phyloP scores from a whole-genome alignment of 2,329 filamentous ascomycete genomes.

The Hortaea werneckii region DNA sequence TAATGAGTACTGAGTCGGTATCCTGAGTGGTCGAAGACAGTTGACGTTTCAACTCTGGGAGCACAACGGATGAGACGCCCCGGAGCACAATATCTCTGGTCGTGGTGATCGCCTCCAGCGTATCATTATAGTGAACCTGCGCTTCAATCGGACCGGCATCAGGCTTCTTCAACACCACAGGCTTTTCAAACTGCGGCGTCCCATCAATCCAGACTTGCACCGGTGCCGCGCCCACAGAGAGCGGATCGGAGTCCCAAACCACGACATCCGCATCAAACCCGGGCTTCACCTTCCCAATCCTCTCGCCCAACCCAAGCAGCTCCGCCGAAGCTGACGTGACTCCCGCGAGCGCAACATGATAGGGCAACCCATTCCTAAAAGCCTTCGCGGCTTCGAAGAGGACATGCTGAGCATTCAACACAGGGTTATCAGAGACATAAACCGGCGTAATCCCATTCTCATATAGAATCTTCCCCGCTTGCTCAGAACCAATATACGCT shows the following conservation, averaged over 20 bases:
- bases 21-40: neutral
- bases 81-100: constrained; percentile 43
- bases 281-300: constrained; percentile 31
- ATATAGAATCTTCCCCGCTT: constrained; percentile 55
- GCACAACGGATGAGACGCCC: constrained; percentile 43
- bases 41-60: constrained; percentile 24
- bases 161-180: constrained; percentile 45
- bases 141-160: constrained; percentile 30
- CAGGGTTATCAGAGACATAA: constrained; percentile 63
- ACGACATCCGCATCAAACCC: constrained; percentile 35
- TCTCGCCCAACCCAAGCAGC: constrained; percentile 29
- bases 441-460: constrained; percentile 55
- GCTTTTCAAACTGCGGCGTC: constrained; percentile 40
- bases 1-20: constrained; percentile 33
- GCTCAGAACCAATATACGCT: constrained; percentile 53
- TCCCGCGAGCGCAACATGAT: constrained; percentile 31
- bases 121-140: constrained; percentile 31
- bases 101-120: constrained; percentile 24
- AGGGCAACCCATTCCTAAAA: constrained; percentile 31
- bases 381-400: constrained; percentile 47
- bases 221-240: constrained; percentile 29
- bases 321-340: constrained; percentile 32
- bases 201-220: constrained; percentile 36
- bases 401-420: constrained; percentile 59
- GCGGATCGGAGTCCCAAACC: constrained; percentile 34